Evolutionary conservation across 1,284 basidiomycete genomes (phyloP), one percentile per base, ranked within the genome.

Genomic region (Cystobasidium slooffiae): DNA sequence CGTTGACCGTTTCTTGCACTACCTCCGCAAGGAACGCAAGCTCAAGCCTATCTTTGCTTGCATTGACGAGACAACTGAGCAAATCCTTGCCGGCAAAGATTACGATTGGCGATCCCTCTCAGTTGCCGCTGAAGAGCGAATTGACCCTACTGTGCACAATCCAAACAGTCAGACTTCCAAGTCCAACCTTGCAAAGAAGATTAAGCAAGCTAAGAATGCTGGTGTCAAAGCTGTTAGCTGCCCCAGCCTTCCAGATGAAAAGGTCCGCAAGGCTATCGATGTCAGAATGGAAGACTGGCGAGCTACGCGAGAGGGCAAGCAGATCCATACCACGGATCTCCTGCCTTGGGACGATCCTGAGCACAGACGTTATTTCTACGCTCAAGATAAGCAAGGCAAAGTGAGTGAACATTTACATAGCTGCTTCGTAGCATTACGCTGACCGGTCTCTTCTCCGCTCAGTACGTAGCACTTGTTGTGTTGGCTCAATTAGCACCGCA

Each of bases 1-100:
- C n/a, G 79, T 84, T 55, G 77, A 81, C 67, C 81, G 82, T 9
- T 87, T 84, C 81, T 79, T 86, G 41, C 77, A 80, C 16, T 84
- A 80, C 67, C 77, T 82, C 75, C 79, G 81, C 68, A 76, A 83
- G 70, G 81, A 83, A 43, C 78, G 83, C 65, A 81, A 81, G 52
- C 82, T 87, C 51, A 86, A 85, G 79, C 86, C 86, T 0, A 82
- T 88, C 64, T 88, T 86, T 86, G 83, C 85, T 76, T 84, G 86
- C 80, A 82, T 86, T 20, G 83, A 84, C 77, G 81, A 83, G 62
- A 80, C 82, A 47, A 83, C 85, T 14, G 86, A 88, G 78, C 80
- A 82, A 70, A 82, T 86, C 55, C 83, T 88, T 44, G 85, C 84
- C 0, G 82, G 84, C 20, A 63, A 69, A 53, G 80, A 84, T 49